phyloP scores from a whole-genome alignment of 371 early-diverging fungal genomes.

The Mycotypha africana region DNA sequence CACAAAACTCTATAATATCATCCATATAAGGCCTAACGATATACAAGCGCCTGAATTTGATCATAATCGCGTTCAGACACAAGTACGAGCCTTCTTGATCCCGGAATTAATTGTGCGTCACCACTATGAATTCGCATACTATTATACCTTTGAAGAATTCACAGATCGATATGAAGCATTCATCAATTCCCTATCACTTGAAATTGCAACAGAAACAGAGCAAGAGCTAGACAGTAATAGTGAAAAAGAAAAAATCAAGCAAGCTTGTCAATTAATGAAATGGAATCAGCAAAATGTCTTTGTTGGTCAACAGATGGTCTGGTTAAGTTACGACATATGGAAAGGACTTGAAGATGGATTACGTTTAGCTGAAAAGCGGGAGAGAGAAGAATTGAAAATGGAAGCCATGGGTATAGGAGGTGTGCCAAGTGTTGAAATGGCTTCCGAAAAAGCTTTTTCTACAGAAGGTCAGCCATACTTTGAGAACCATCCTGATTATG shows the following conservation, averaged over 20 bases:
- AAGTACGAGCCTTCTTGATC: slow-evolving; percentile 54
- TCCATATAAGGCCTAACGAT: slow-evolving; percentile 74
- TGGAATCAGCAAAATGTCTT: slow-evolving; percentile 17
- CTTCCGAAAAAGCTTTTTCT: background rate
- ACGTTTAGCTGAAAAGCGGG: slow-evolving; percentile 59
- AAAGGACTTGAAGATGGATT: slow-evolving; percentile 72
- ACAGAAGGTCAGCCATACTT: background rate
- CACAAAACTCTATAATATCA: slow-evolving; percentile 76
- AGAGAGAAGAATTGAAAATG: slow-evolving; percentile 34
- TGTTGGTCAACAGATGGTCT: slow-evolving; percentile 54
- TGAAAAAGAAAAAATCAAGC: slow-evolving; percentile 19
- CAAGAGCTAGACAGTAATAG: background rate
- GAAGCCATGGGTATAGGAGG: too few species aligned
- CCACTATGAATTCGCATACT: slow-evolving; percentile 50
- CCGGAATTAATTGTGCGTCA: slow-evolving; percentile 51
- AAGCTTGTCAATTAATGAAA: slow-evolving; percentile 23
- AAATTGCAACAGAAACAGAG: slow-evolving; percentile 1
- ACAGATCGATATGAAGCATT: slow-evolving; percentile 40
- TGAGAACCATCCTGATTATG: slow-evolving; percentile 1
- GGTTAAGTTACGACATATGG: slow-evolving; percentile 63
- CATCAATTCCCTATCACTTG: slow-evolving; percentile 15
- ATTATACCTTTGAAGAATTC: slow-evolving; percentile 54
- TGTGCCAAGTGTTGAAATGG: background rate
- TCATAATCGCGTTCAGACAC: slow-evolving; percentile 44
- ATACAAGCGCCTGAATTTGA: slow-evolving; percentile 47